Percentiles rank a stretch among this genome's conserved stretches.
Evolutionary conservation across 2,329 filamentous ascomycete species (phyloP).

Genomic region (Amauroascus niger): DNA sequence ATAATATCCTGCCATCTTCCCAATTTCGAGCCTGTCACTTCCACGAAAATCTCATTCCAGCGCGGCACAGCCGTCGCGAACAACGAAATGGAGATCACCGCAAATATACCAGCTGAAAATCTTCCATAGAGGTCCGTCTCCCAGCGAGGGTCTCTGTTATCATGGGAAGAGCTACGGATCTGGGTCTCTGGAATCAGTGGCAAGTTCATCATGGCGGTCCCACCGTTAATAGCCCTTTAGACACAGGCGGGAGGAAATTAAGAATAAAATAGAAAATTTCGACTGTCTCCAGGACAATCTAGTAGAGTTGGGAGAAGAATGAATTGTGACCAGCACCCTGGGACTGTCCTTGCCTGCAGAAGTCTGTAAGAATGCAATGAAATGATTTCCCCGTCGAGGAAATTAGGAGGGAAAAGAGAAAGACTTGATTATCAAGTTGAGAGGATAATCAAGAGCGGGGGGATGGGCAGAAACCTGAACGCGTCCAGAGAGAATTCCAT

Average conservation of each 20-base stretch:
- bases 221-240: background rate
- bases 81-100: constrained; percentile 22
- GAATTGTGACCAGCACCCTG: background rate
- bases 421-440: background rate
- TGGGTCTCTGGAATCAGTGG: background rate
- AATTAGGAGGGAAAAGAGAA: background rate
- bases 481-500: background rate
- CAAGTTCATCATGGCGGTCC: background rate
- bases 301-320: background rate
- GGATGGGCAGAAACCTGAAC: background rate
- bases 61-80: constrained; percentile 23
- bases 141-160: constrained; percentile 11
- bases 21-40: constrained; percentile 20
- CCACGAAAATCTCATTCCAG: constrained; percentile 25
- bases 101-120: constrained; percentile 17
- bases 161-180: background rate
- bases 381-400: background rate
- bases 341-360: constrained; percentile 1
- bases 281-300: constrained; percentile 9
- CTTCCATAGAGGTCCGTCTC: constrained; percentile 19
- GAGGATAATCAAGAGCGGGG: background rate
- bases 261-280: too few species aligned
- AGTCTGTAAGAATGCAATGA: background rate
- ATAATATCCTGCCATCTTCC: constrained; percentile 28
- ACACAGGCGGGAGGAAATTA: background rate